Percentiles rank a stretch among this genome's conserved stretches.
These are phyloP conservation scores for Oxytropis ochrocephala DNA, from an alignment of 306 rosid genomes.

Conservation along the genomic window DNA sequence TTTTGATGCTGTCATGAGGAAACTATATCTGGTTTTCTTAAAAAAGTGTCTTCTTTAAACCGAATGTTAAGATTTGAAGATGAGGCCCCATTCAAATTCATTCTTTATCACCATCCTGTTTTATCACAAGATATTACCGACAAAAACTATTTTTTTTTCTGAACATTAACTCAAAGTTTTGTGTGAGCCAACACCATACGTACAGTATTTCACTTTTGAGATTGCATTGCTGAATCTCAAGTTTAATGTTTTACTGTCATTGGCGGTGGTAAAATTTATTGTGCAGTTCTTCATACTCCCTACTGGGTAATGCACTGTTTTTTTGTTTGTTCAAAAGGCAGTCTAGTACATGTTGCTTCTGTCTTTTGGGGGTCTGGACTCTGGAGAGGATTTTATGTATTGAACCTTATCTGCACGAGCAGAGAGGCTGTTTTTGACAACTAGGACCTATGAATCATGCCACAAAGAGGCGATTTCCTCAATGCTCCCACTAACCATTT, in stretches of 20 bases:
- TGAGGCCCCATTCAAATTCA: background rate
- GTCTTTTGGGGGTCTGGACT: background rate
- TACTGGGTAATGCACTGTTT: background rate
- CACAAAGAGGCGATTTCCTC: background rate
- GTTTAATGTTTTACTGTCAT: background rate
- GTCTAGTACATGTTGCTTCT: background rate
- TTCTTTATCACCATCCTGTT: background rate
- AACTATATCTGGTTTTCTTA: background rate
- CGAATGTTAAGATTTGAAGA: constrained; percentile 1
- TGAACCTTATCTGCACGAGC: background rate
- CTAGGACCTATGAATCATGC: background rate
- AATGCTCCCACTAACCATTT: background rate
- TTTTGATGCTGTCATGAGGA: background rate
- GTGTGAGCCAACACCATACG: constrained; percentile 1
- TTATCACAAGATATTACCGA: background rate
- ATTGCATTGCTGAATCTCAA: background rate
- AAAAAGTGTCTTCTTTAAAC: background rate
- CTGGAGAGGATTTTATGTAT: background rate
- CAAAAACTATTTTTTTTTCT: background rate
- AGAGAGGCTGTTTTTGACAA: background rate
- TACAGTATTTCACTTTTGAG: background rate
- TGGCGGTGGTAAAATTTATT: background rate
- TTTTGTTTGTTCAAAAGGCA: background rate
- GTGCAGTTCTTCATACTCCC: background rate
- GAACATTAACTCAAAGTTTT: background rate